Evolutionary conservation across 768 basidiomycete species (phyloP), one percentile per base, ranked within the genome.

Genomic region (Neoboletus subvelutipes): DNA sequence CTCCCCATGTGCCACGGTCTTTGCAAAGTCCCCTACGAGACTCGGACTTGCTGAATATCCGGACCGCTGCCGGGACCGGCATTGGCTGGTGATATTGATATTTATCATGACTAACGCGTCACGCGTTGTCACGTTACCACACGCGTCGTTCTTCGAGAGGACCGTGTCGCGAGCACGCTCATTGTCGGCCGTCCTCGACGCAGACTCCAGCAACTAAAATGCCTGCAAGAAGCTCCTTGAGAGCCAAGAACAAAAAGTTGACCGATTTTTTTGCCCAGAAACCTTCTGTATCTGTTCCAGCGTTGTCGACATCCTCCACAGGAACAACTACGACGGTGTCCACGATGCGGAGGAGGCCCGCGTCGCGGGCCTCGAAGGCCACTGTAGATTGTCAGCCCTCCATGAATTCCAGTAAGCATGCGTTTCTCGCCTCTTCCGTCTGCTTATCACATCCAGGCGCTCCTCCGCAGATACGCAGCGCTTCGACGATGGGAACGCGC

Each of bases 221-320:
- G 69, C 56, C 58, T 40, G 11, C 57, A 40, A 56, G 60, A 67
- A 50, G 57, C 8, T 29, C 56, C 0, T 20, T 24, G 48, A 60
- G 58, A 56, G 47, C 59, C 49, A 58, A 57, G 26, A 66, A 65
- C 58, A 65, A 56, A 39, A 74, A 58, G 28, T 52, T 84, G 26
- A 80, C 80, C 8, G 76, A 80, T 39, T 84, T 80, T 62, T 83
- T 83, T 54, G 29, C 67, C 37, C 76, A 73, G 41, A 74, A 60
- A 61, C 57, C 65, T 1, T 64, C 69, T 36, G 55, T 63, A 7
- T 50, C 57, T 29, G 47, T 58, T 52, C 64, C 57, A 17, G 69
- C 59, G 12, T 33, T 22, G 33, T 51, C 46, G 20, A 47, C 52
- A 36, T 54, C 60, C 39, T 6, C 24, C 17, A 9, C 41, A 26